phyloP scores from a whole-genome alignment of 768 basidiomycete genomes.

The Auriscalpium microsporum region DNA sequence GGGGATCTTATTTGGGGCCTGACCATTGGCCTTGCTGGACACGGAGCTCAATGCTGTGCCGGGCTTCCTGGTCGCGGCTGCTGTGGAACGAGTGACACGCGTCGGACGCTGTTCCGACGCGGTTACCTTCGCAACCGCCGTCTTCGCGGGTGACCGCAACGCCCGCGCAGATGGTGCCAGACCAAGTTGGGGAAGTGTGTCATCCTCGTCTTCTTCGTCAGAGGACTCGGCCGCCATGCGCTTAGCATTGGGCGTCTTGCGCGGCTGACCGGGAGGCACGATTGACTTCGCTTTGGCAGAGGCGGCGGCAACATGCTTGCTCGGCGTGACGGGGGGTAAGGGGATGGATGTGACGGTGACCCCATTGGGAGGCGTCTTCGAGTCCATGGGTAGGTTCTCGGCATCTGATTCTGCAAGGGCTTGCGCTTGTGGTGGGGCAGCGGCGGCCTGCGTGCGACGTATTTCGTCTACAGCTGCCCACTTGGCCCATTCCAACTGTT shows the following conservation, averaged over 20 bases:
- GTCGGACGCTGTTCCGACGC: slow-evolving; percentile 66
- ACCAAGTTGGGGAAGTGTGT: slow-evolving; percentile 57
- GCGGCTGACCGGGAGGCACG: slow-evolving; percentile 73
- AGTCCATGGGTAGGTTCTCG: slow-evolving; percentile 27
- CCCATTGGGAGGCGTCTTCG: slow-evolving; percentile 28
- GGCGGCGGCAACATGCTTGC: slow-evolving; percentile 63
- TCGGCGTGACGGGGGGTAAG: slow-evolving; percentile 74
- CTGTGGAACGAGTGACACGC: slow-evolving; percentile 62
- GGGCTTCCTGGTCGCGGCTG: slow-evolving; percentile 17
- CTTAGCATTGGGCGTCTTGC: slow-evolving; percentile 80
- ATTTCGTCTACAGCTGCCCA: slow-evolving; percentile 87
- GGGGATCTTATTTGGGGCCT: slow-evolving; percentile 33
- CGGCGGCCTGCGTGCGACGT: slow-evolving; percentile 54
- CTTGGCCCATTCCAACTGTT: slow-evolving; percentile 88
- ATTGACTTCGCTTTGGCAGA: slow-evolving; percentile 64
- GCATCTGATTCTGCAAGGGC: slow-evolving; percentile 56
- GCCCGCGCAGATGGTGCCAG: slow-evolving; percentile 32
- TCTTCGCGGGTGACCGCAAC: slow-evolving; percentile 25
- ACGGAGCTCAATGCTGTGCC: slow-evolving; percentile 14
- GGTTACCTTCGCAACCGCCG: slow-evolving; percentile 37
- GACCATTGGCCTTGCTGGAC: slow-evolving; percentile 19
- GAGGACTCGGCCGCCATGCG: slow-evolving; percentile 61
- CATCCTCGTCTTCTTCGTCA: slow-evolving; percentile 54
- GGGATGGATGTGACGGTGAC: slow-evolving; percentile 15
- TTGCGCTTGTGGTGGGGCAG: slow-evolving; percentile 48